These are phyloP conservation scores for Aspergillus puulaauensis DNA, from an alignment of 2,329 filamentous ascomycete genomes.

Conservation along the genomic window DNA sequence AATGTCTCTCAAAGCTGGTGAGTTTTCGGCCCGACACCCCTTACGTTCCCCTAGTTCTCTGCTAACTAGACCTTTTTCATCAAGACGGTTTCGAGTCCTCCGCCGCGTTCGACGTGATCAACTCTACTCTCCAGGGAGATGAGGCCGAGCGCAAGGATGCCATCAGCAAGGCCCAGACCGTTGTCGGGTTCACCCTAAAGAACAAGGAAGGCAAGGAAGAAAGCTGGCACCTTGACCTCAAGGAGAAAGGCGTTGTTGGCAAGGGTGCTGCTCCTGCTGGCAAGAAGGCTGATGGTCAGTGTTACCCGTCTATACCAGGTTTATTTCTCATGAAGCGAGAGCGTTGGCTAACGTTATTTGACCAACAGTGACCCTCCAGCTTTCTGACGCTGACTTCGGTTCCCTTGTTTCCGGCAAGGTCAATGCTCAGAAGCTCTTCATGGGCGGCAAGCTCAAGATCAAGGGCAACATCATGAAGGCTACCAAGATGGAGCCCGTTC, in stretches of 20 bases:
- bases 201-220: slow-evolving; percentile 77
- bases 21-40: slow-evolving; percentile 23
- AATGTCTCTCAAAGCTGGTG: slow-evolving; percentile 76
- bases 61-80: slow-evolving; percentile 7
- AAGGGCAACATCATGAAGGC: slow-evolving; percentile 98
- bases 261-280: slow-evolving; percentile 68
- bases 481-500: slow-evolving; percentile 89
- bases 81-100: slow-evolving; percentile 85
- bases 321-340: neutral
- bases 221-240: slow-evolving; percentile 94
- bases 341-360: neutral
- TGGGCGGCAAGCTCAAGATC: slow-evolving; percentile 98
- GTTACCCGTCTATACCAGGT: neutral
- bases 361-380: slow-evolving; percentile 71
- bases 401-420: slow-evolving; percentile 82
- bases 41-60: neutral
- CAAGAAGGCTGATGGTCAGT: slow-evolving; percentile 77
- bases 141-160: slow-evolving; percentile 79
- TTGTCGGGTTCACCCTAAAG: slow-evolving; percentile 92
- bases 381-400: slow-evolving; percentile 84
- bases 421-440: slow-evolving; percentile 93
- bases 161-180: slow-evolving; percentile 80
- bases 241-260: slow-evolving; percentile 79
- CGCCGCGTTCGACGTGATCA: slow-evolving; percentile 85
- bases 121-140: slow-evolving; percentile 65